phyloP scores from a whole-genome alignment of 345 rosid species.

The Abelmoschus esculentus region DNA sequence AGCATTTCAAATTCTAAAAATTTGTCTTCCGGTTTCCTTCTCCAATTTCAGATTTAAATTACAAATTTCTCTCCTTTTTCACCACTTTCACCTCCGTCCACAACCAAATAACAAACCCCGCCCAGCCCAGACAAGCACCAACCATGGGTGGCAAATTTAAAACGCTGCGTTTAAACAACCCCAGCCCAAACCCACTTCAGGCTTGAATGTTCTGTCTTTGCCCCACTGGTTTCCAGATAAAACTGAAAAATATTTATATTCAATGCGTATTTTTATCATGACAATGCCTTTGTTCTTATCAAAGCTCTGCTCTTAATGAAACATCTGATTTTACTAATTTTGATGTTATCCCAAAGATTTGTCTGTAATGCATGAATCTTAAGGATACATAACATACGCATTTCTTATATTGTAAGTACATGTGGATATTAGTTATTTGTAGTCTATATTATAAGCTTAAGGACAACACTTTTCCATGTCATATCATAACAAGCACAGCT shows the following conservation, averaged over 20 bases:
- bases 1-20: background rate
- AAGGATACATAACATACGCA: background rate
- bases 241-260: no score
- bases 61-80: background rate
- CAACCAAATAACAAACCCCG: background rate
- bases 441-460: background rate
- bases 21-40: background rate
- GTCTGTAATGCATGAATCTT: background rate
- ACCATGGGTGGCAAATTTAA: background rate
- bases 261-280: background rate
- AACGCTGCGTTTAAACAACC: background rate
- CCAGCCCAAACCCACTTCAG: background rate
- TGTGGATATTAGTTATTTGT: background rate
- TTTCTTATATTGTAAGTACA: slow-evolving; percentile 3
- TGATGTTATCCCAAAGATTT: background rate
- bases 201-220: background rate
- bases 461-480: background rate
- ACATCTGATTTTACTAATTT: background rate
- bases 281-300: background rate
- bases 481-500: background rate
- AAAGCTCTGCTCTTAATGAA: background rate
- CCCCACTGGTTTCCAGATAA: slow-evolving; percentile 1
- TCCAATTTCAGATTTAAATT: background rate
- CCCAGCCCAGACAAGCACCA: background rate
- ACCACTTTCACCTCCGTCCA: background rate